These are phyloP conservation scores for Lavandula angustifolia DNA, from an alignment of 257 asterid genomes.

Conservation along the genomic window DNA sequence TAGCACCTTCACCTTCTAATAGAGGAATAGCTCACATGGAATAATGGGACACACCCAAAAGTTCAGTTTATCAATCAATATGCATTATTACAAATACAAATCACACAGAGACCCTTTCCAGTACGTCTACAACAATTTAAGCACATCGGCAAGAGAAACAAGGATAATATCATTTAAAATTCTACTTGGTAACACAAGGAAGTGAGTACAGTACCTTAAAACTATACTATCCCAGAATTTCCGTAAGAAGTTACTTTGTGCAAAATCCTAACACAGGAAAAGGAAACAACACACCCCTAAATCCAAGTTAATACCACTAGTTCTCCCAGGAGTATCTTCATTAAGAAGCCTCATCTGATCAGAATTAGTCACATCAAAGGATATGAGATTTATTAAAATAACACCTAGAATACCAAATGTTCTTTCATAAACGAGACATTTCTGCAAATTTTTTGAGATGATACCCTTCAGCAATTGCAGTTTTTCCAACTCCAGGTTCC, in stretches of 20 bases:
- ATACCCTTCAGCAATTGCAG: constrained; percentile 99
- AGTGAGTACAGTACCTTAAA: no score
- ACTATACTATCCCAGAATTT: no score
- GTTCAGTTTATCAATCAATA: background rate
- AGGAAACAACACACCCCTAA: constrained; percentile 4
- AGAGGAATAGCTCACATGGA: background rate
- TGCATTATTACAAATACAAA: background rate
- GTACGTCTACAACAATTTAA: background rate
- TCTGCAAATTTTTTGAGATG: constrained; percentile 25
- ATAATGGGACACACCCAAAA: background rate
- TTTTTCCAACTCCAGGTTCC: constrained; percentile 99
- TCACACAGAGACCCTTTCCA: background rate
- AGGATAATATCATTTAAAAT: background rate
- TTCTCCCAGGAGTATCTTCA: background rate
- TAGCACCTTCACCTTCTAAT: background rate
- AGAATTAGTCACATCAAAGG: constrained; percentile 8
- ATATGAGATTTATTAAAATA: constrained; percentile 8
- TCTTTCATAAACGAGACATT: constrained; percentile 10
- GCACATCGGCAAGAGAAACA: background rate
- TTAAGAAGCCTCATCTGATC: constrained; percentile 13
- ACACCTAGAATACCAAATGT: background rate
- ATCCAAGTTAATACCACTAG: constrained; percentile 3
- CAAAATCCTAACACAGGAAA: constrained; percentile 5
- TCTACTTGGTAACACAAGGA: background rate
- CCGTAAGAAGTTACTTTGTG: no score